Evolutionary conservation across 352 stramenopile genomes (phyloP).

Genomic region (Phytophthora multivora): DNA sequence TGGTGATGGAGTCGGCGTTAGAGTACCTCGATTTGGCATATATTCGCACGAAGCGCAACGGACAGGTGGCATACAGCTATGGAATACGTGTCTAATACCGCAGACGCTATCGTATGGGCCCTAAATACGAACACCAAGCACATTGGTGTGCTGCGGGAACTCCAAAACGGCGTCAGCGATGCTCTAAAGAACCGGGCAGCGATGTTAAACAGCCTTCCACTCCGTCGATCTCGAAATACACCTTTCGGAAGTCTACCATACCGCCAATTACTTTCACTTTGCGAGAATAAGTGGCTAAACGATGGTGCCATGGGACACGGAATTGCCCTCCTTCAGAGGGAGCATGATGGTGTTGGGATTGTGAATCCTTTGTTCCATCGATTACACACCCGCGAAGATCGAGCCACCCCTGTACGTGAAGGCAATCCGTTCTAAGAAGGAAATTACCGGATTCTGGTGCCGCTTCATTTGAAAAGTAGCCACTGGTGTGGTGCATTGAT

Average conservation of each 20-base stretch:
- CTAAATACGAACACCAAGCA: background rate
- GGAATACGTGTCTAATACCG: background rate
- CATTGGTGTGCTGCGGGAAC: background rate
- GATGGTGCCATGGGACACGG: background rate
- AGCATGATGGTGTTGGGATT: background rate
- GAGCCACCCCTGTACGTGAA: background rate
- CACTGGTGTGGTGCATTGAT: background rate
- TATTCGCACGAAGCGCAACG: too few relatives aligned
- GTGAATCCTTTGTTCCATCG: background rate
- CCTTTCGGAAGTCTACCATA: background rate
- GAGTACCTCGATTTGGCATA: background rate
- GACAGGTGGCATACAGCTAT: background rate
- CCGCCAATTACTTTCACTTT: background rate
- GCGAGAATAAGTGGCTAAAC: background rate
- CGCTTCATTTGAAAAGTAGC: background rate
- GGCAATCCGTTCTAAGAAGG: background rate
- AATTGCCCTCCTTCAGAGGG: background rate
- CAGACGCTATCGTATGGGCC: constrained; percentile 3
- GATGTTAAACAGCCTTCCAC: background rate
- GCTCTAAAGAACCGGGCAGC: background rate
- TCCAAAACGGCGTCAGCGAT: background rate
- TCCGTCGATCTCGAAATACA: background rate
- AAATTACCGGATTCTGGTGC: background rate
- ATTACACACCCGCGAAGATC: background rate
- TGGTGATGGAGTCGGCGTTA: background rate